Base-by-base conservation (phyloP, 2,329 filamentous ascomycete species). In the Aspergillus sp. region DNA sequence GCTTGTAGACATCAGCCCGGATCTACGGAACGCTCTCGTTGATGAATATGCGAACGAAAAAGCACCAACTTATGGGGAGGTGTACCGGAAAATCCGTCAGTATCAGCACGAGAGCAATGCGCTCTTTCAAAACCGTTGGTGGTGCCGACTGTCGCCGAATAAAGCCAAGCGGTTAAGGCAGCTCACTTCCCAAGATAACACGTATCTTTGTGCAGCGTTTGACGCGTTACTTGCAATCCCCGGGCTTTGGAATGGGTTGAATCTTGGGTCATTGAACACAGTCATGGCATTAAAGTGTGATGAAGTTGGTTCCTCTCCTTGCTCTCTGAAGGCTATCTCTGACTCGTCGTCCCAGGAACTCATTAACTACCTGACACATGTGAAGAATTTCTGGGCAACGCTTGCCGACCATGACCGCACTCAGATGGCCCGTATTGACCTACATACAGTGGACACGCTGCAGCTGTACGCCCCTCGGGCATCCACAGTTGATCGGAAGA, bases 371-470 rank as follows among this genome's bases (percentile, higher is more conserved):
- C 53, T 68, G 1, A 13, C 54, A 11, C 9, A 61, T 61, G 56
- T 67, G 11, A 30, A 22, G 48, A 50, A 62, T n/a, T 68, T 66
- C 57, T 68, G 56, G 65, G 62, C 58, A 13, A 63, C 61, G 33
- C 49, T 68, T 11, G 62, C 66, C 15, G 47, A 40, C 41, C 51
- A 27, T 5, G 53, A 66, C 58, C 15, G 27, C 19, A 39, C 33
- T 54, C 22, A 40, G 30, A 61, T 68, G 40, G 58, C 56, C 30
- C 65, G 57, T 49, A 67, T 69, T 20, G 56, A 67, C 54, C 20
- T 30, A 27, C 34, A 67, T 50, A 67, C 57, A 4, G 51, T 68
- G 0, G 54, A 68, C 2, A n/a, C 13, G 7, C 57, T 68, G 7
- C 49, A 67, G 55, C 55, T 67, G 27, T 34, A 61, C 9, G 64